Base-by-base conservation (phyloP, 2,329 filamentous ascomycete species). In the Pseudonectria foliicola region DNA sequence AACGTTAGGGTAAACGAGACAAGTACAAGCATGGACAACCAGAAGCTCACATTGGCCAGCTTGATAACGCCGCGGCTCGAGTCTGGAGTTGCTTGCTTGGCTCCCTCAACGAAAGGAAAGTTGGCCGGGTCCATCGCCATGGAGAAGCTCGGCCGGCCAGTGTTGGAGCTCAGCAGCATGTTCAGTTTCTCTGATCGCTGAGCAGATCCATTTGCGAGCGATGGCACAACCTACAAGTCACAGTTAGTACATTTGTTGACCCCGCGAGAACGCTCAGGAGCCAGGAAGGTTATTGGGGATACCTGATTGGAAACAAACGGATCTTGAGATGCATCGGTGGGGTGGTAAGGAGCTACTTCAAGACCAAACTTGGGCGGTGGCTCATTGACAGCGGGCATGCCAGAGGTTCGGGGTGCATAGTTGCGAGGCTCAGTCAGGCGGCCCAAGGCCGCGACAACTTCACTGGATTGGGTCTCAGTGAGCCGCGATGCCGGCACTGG, bases 71-170 rank as follows among this genome's bases (percentile, higher is more conserved):
- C 71, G 24, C 59, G 41, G 25, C 55, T 57, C 10, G 18, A 21
- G 18, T 49, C 43, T 0, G 55, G 49, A 7, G 52, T 45, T 1
- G 52, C 42, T 29, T 57, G 48, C 6, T 53, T 49, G 4, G 56
- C 58, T 6, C 57, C 54, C 39, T 70, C 66, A 1, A 64, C 42
- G 39, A 75, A 75, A 0, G 71, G 71, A 30, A 73, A 70, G 41
- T 64, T 62, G 6, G 45, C 39, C 0, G 60, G 49, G 11, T 57
- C 47, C 37, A 72, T 45, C 6, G 68, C 62, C 2, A 45, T 42
- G 2, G 56, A 42, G 0, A 61, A 32, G 5, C 44, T 52, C 0
- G 70, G 67, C 2, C 56, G 43, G 0, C 62, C 60, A 4, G 42
- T 52, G 0, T 47, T 42, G 2, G 56, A 57, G 3, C 48, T 44